Evolutionary conservation across 331 rosid genomes (phyloP).

Genomic region (Prunus yedoensis): DNA sequence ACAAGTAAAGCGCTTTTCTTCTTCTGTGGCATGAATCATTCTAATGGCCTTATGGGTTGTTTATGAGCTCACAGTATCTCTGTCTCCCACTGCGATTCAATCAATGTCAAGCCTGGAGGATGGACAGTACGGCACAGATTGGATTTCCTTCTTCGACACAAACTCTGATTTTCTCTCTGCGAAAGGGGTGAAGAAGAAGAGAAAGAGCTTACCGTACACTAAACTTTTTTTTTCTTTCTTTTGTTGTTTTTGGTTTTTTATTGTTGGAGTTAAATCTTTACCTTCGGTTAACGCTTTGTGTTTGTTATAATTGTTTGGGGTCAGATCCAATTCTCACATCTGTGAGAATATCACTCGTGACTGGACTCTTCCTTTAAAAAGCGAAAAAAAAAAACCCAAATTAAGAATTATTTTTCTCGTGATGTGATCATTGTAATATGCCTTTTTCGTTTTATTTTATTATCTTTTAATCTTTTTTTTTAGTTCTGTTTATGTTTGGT

Average conservation of each 20-base stretch:
- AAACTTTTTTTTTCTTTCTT: neutral
- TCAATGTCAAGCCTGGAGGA: neutral
- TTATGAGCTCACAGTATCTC: neutral
- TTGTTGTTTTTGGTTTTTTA: neutral
- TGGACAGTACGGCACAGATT: slow-evolving; percentile 1
- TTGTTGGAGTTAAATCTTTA: neutral
- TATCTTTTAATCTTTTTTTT: no score
- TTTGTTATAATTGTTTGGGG: neutral
- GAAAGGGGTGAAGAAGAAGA: neutral
- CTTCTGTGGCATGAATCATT: slow-evolving; percentile 4
- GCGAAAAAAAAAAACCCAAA: neutral
- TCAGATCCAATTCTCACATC: neutral
- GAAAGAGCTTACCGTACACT: neutral
- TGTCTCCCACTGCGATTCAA: neutral
- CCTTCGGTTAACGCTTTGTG: neutral
- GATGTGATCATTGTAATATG: no score
- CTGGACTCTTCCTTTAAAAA: neutral
- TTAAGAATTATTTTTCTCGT: no score
- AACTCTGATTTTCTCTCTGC: neutral
- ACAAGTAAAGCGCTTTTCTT: neutral
- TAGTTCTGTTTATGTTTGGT: no score
- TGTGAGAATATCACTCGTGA: neutral
- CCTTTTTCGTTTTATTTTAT: no score
- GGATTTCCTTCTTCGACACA: neutral
- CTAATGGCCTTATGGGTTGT: neutral